phyloP scores from a whole-genome alignment of 2,329 filamentous ascomycete genomes.

The Chaetomium strumarium region DNA sequence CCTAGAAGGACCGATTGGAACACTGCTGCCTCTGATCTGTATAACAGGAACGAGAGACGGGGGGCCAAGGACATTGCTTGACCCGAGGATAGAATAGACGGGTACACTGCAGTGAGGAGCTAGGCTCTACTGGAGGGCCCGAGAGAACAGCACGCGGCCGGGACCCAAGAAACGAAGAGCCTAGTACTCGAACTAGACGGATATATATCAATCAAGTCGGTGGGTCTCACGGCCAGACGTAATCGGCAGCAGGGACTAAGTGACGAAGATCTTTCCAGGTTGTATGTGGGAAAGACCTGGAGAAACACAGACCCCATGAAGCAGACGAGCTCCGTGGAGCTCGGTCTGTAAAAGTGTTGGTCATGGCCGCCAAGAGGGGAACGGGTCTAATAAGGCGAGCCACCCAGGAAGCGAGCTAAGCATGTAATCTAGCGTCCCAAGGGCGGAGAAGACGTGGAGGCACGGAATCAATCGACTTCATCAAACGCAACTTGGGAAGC shows the following conservation, averaged over 20 bases:
- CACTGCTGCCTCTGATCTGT: not conserved
- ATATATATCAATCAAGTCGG: not conserved
- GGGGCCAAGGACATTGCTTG: not conserved
- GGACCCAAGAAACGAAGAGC: too few species aligned
- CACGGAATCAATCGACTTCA: slow-evolving; percentile 9
- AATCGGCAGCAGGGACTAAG: not conserved
- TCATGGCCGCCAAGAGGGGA: slow-evolving; percentile 9
- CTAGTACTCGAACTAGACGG: too few species aligned
- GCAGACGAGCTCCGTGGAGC: slow-evolving; percentile 7
- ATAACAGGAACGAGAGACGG: not conserved
- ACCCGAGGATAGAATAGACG: not conserved
- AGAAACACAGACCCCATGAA: not conserved
- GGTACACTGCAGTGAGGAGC: not conserved
- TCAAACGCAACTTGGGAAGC: slow-evolving; percentile 7
- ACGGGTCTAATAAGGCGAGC: not conserved
- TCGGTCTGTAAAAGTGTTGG: slow-evolving; percentile 1
- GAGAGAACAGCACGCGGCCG: too few species aligned
- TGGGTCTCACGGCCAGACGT: not conserved
- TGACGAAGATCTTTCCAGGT: not conserved
- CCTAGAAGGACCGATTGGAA: not conserved
- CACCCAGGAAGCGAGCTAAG: slow-evolving; percentile 4
- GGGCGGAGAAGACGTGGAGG: slow-evolving; percentile 3
- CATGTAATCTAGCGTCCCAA: not conserved
- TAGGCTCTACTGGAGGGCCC: not conserved
- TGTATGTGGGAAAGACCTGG: not conserved